Conservation (phyloP, 257 asterid genomes). For the Cruciata laevipes region DNA sequence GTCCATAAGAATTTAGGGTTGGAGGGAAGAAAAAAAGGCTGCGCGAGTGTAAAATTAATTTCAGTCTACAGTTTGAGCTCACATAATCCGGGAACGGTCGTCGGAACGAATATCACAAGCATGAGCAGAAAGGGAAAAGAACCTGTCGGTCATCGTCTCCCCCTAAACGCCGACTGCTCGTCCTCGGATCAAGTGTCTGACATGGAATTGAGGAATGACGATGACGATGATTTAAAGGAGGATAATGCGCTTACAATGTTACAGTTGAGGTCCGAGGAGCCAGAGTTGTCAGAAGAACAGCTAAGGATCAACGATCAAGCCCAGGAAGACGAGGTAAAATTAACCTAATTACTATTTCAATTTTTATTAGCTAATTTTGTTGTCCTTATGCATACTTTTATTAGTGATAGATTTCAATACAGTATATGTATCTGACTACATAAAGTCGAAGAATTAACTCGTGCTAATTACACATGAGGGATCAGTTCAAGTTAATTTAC, state of each 20-base stretch:
- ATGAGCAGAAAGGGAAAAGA: too few species aligned
- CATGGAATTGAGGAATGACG: neutral
- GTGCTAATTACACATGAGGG: neutral
- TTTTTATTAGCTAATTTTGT: too few species aligned
- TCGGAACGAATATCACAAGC: neutral
- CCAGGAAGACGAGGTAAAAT: constrained; percentile 76
- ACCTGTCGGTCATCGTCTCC: too few species aligned
- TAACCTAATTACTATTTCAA: neutral
- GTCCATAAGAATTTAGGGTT: too few species aligned
- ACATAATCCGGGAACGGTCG: too few species aligned
- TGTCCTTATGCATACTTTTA: too few species aligned
- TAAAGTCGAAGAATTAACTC: too few species aligned
- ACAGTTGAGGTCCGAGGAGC: constrained; percentile 32
- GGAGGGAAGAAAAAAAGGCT: too few species aligned
- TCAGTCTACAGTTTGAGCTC: too few species aligned
- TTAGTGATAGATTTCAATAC: neutral
- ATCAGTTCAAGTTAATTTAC: neutral
- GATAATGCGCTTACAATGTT: neutral
- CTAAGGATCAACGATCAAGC: constrained; percentile 55
- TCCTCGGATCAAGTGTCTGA: neutral
- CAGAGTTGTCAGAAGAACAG: constrained; percentile 46
- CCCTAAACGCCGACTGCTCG: too few species aligned
- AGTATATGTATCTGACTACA: neutral
- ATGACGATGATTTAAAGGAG: neutral
- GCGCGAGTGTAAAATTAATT: too few species aligned